Base-by-base conservation (phyloP, 2,329 filamentous ascomycete genomes). In the Xylariomycetidae sp. region DNA sequence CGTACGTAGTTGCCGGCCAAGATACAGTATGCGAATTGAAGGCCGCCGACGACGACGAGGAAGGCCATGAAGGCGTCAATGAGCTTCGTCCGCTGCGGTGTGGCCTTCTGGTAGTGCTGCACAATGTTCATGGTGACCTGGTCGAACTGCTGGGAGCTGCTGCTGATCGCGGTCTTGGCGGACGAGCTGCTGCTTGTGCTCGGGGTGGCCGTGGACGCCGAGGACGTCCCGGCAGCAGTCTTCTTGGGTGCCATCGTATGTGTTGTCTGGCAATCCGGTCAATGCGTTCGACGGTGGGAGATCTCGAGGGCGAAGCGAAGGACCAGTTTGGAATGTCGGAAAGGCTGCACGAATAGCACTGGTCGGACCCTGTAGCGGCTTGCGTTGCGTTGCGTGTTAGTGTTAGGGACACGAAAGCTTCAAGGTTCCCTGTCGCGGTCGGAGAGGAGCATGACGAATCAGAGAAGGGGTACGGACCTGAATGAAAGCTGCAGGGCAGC, bases 21-120 rank as follows among this genome's bases (percentile, higher is more conserved):
- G 35, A 95, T 70, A 59, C 90, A 95, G 65, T 98, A 98, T 39
- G 85, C 59, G 61, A 98, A 96, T 64, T 98, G 92, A 52, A 96
- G 60, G n/a, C 68, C 86, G 31, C 88, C 92, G 4, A 94, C 85
- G 2, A 81, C 70, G 15, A 92, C 78, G 38, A 98, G 67, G 60
- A 95, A 98, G 4, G 64, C 76, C 76, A 98, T 80, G 61, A 98
- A 98, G 22, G 76, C 75, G 60, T 98, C 92, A 42, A 96, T 74
- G 41, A 98, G 75, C 74, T 94, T 92, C 29, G 83, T 90, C 43
- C 90, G 79, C 71, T 95, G 89, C 29, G 90, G 80, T 27, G 92
- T 98, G 48, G 79, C 73, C 47, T 82, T 67, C 35, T 81, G 59
- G 63, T 98, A 98, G 61, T 86, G 79, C 49, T 79, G 67, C 74